phyloP scores from a whole-genome alignment of 2,329 filamentous ascomycete species.

The Chrysoporthe deuterocubensis region DNA sequence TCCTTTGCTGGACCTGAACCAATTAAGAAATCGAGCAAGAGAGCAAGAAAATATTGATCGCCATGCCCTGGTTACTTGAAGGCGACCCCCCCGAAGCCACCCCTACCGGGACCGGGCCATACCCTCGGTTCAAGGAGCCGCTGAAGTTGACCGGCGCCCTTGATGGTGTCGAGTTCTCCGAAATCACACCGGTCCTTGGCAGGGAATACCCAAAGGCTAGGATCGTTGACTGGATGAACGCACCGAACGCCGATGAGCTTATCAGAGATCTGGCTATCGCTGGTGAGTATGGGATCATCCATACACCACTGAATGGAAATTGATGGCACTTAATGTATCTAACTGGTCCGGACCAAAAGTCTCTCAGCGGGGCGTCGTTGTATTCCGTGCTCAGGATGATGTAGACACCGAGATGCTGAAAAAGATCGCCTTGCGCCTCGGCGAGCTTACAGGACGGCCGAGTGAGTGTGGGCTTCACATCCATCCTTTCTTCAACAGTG shows the following conservation, averaged over 20 bases:
- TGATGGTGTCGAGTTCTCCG: constrained; percentile 38
- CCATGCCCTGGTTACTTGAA: too few relatives aligned
- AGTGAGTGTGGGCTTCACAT: constrained; percentile 55
- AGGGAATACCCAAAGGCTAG: constrained; percentile 46
- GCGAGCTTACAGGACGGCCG: constrained; percentile 47
- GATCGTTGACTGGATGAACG: constrained; percentile 58
- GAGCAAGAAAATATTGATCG: too few relatives aligned
- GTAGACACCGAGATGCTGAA: constrained; percentile 69
- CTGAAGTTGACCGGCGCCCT: constrained; percentile 28
- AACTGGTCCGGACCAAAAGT: constrained; percentile 46
- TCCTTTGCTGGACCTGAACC: too few relatives aligned
- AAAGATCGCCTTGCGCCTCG: constrained; percentile 63
- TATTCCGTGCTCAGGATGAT: constrained; percentile 68
- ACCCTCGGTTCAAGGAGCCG: background rate
- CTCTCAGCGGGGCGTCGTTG: constrained; percentile 70
- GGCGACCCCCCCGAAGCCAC: too few relatives aligned
- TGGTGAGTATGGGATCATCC: constrained; percentile 41
- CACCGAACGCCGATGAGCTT: constrained; percentile 57
- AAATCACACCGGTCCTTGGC: constrained; percentile 40
- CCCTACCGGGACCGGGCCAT: too few relatives aligned
- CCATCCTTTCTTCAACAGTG: constrained; percentile 59
- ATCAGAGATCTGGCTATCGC: constrained; percentile 65
- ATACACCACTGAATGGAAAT: too few relatives aligned
- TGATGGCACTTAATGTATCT: too few relatives aligned
- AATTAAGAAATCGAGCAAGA: too few relatives aligned